Evolutionary conservation across 192 early-diverging fungal species (phyloP), one percentile per base, ranked within the genome.

Genomic region (Backusella sp.): DNA sequence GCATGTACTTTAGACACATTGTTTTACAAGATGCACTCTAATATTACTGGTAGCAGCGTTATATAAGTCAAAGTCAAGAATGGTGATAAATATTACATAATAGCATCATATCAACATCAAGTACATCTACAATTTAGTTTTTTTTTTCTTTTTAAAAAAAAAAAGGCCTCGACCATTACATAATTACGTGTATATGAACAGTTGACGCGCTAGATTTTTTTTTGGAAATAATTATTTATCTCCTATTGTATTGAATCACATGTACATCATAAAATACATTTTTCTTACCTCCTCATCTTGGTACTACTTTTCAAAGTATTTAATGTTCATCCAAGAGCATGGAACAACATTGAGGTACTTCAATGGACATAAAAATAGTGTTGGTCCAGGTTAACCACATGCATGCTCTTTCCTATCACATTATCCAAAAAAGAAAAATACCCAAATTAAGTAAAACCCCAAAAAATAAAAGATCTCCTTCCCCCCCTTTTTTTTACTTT

Each of bases 401-500:
- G 56, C 56, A 62, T 62, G 26, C 23, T 12, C 21, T 28, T 23
- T 28, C 12, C 3, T 12, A 62, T 62, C 56, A 62, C 56, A 62
- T 62, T 62, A 62, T 62, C 23, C 23, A 62, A 62, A 62, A 62
- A 62, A 62, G 56, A 62, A 62, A 62, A 62, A 28, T 8, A 56
- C 12, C 56, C 26, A 62, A 62, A 62, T 62, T 23, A 12, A 62
- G 56, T 26, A 62, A 62, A 21, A 28, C 2, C 3, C 4, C 6
- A 49, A 49, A 49, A 44, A 15, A 44, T 14, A 15, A 44, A 49
- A n/a, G 46, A 49, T 49, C 46, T 49, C 46, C 46, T 49, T 39
- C 19, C 19, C 17, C 12, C 42, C 42, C 12, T 44, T 3, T 44
- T 14, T 49, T 7, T 49, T 4, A 7, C 14, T 44, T 14, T 49